Evolutionary conservation across 1,284 basidiomycete genomes (phyloP).

Genomic region (Irpex sp.): DNA sequence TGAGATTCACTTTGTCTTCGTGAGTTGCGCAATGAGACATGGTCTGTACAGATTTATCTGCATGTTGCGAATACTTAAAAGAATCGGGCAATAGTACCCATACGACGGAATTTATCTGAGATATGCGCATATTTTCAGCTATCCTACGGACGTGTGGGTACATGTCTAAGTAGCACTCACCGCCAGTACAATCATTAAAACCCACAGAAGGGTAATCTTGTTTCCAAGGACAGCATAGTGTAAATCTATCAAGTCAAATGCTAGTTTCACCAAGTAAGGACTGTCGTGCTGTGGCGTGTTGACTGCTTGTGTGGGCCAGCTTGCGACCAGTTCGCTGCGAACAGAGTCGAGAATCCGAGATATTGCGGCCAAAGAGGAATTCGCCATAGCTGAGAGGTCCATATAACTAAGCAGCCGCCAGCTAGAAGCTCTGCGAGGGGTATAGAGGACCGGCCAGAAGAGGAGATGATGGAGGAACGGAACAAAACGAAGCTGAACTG

Average conservation of each 20-base stretch:
- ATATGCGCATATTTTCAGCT: neutral
- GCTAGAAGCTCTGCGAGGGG: neutral
- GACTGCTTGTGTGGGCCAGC: neutral
- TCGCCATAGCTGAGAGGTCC: neutral
- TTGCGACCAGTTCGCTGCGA: neutral
- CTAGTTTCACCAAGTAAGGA: neutral
- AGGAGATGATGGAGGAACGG: neutral
- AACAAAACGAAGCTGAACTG: neutral
- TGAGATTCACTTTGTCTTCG: neutral
- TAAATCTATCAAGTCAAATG: neutral
- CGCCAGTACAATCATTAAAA: neutral
- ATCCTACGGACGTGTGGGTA: neutral
- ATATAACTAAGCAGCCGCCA: neutral
- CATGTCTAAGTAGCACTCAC: neutral
- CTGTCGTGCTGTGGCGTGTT: neutral
- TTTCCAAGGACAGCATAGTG: neutral
- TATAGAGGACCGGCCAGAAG: neutral
- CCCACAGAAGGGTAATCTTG: neutral
- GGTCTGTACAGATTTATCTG: neutral
- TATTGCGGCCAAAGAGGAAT: neutral
- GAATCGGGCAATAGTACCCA: neutral
- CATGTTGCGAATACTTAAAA: neutral
- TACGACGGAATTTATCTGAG: neutral
- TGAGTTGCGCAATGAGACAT: neutral
- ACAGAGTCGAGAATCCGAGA: neutral